Base-by-base conservation (phyloP, 352 stramenopile species). In the Globisporangium apiculatum region DNA sequence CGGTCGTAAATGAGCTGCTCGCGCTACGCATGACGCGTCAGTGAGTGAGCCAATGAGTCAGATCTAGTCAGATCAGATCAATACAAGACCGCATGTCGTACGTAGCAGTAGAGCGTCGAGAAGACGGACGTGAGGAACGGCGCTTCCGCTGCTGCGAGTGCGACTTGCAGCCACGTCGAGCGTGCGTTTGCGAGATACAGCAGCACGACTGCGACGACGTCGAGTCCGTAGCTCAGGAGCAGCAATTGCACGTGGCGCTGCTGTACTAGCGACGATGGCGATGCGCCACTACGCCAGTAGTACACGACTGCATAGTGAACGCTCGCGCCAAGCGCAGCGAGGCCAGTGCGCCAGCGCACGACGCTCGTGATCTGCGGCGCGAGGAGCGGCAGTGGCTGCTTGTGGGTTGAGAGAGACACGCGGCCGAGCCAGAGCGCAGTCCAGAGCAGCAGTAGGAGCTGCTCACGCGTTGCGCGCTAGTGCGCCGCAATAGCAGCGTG, bases 401-500 rank as follows among this genome's bases (percentile, higher is more conserved):
- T 35, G 17, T 31, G 15, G 5, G 59, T n/a, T 7, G 48, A 47
- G 8, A 77, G 43, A 10, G 59, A 62, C 0, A 53, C 48, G 31
- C 75, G 63, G 12, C 61, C 69, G 35, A 86, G 68, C 77, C 77
- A 87, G 11, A 86, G 42, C 14, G 51, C 65, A 17, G 73, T 66
- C 48, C 58, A 65, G 24, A 58, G 24, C 12, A 72, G 36, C n/a
- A 75, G 12, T 15, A 55, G 18, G 6, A 76, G 55, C 49, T 85
- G 69, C 5, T 64, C n/a, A 5, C 7, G 66, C 10, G 54, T 59
- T 6, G 79, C 61, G 36, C 53, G 53, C 76, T 86, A 43, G 4
- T 49, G 24, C 24, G 24, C 2, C 24, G 24, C 24, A 31, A 31
- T 31, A 31, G 24, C 24, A 31, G 24, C 24, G 24, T 31, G 24